Evolutionary conservation across 2,329 filamentous ascomycete genomes (phyloP).

Genomic region (Curvularia verruculosa): DNA sequence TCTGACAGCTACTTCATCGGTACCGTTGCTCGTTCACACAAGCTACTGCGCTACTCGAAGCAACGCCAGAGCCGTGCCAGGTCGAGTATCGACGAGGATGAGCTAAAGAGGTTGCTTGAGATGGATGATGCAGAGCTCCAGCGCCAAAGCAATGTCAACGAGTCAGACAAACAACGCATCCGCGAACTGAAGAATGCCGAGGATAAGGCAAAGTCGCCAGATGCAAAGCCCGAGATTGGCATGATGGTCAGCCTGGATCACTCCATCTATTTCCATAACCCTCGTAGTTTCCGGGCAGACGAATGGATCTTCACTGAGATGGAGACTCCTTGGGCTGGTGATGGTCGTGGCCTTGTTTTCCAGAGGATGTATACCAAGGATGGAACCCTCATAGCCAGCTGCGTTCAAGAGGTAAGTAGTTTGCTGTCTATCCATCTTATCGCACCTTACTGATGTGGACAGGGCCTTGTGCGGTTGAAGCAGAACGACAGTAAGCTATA

Average conservation of each 20-base stretch:
- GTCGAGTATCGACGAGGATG: constrained; percentile 50
- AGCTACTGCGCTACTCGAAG: constrained; percentile 74
- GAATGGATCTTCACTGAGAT: constrained; percentile 83
- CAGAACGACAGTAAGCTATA: constrained; percentile 24
- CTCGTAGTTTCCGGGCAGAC: constrained; percentile 57
- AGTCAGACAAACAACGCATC: constrained; percentile 58
- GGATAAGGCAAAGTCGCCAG: constrained; percentile 53
- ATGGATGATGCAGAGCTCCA: constrained; percentile 54
- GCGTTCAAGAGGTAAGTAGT: constrained; percentile 71
- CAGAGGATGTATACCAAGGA: constrained; percentile 75
- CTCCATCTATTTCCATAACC: constrained; percentile 62
- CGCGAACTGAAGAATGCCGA: constrained; percentile 49
- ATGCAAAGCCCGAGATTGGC: constrained; percentile 66
- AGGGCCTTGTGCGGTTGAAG: constrained; percentile 24
- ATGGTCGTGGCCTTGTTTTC: constrained; percentile 76
- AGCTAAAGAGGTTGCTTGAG: constrained; percentile 53
- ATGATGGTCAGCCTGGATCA: constrained; percentile 88
- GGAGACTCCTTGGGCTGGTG: constrained; percentile 79
- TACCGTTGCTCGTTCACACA: constrained; percentile 80
- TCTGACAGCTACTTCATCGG: constrained; percentile 93
- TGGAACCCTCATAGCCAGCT: constrained; percentile 76
- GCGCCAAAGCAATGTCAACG: constrained; percentile 52
- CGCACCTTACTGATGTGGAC: constrained; percentile 9
- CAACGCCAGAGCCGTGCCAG: constrained; percentile 46
- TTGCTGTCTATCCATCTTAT: too few species aligned